phyloP scores from a whole-genome alignment of 2,329 filamentous ascomycete species.

The Metarhizium brunneum region DNA sequence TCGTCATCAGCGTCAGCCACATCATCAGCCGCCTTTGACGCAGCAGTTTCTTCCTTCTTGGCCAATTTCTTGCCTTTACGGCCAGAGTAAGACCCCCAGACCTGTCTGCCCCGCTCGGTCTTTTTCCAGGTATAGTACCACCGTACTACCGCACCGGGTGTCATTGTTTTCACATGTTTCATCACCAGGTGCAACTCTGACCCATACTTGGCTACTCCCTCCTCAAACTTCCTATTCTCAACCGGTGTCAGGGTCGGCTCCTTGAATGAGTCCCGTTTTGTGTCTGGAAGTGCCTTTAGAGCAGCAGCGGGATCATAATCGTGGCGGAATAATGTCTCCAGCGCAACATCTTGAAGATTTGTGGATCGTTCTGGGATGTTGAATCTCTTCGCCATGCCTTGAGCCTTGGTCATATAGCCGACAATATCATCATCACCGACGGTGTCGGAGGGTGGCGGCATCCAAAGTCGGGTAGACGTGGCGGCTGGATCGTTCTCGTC shows the following conservation, averaged over 20 bases:
- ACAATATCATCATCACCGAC: slow-evolving; percentile 52
- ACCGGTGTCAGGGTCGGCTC: slow-evolving; percentile 72
- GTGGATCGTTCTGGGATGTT: slow-evolving; percentile 69
- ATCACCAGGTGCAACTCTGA: slow-evolving; percentile 81
- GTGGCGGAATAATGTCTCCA: slow-evolving; percentile 62
- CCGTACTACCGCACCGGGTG: slow-evolving; percentile 72
- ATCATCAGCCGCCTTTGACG: slow-evolving; percentile 77
- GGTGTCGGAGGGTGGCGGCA: slow-evolving; percentile 53
- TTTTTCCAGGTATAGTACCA: slow-evolving; percentile 99
- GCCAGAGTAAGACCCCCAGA: slow-evolving; percentile 84
- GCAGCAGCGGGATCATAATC: slow-evolving; percentile 65
- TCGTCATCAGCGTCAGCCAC: slow-evolving; percentile 89
- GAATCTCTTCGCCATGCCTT: slow-evolving; percentile 52
- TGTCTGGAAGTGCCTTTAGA: slow-evolving; percentile 57
- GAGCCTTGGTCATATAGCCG: slow-evolving; percentile 65
- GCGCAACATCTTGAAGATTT: slow-evolving; percentile 78
- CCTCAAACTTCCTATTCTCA: slow-evolving; percentile 85
- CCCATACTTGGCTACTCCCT: slow-evolving; percentile 80
- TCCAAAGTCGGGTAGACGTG: slow-evolving; percentile 71
- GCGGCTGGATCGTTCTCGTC: slow-evolving; percentile 61
- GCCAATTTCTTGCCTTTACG: slow-evolving; percentile 86
- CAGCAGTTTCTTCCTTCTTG: slow-evolving; percentile 60
- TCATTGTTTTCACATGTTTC: slow-evolving; percentile 75
- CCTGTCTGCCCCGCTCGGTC: slow-evolving; percentile 69
- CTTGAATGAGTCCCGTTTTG: slow-evolving; percentile 65